Evolutionary conservation across 345 rosid species (phyloP).

Genomic region (Cardamine resedifolia): DNA sequence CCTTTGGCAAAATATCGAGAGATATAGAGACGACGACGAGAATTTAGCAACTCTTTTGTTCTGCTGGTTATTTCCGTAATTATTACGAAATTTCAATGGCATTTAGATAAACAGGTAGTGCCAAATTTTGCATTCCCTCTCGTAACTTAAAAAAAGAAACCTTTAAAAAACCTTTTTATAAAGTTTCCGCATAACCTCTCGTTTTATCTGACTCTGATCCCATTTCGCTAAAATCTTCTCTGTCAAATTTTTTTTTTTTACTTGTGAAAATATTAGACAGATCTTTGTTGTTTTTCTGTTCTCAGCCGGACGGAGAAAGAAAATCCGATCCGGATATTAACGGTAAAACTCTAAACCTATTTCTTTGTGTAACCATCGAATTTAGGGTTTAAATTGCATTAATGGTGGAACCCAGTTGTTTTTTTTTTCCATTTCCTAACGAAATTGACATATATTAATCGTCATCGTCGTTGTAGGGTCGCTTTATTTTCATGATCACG

Average conservation of each 20-base stretch:
- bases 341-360: conserved; percentile 1
- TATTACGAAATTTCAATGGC: background rate
- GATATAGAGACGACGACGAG: background rate
- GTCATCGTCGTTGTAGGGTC: background rate
- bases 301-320: conserved; percentile 6
- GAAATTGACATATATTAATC: conserved; percentile 7
- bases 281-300: background rate
- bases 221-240: background rate
- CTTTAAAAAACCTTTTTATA: background rate
- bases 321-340: background rate
- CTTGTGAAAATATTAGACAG: background rate
- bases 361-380: background rate
- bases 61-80: conserved; percentile 2
- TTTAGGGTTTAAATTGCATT: background rate
- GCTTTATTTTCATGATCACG: conserved; percentile 8
- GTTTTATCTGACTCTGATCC: conserved; percentile 22
- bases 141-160: conserved; percentile 7
- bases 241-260: background rate
- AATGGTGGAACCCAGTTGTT: conserved; percentile 18
- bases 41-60: background rate
- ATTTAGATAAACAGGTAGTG: background rate
- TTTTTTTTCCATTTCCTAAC: background rate
- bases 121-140: conserved; percentile 31
- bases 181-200: conserved; percentile 22
- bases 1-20: background rate